These are phyloP conservation scores for Claviceps sp. DNA, from an alignment of 2,329 filamentous ascomycete genomes.

Conservation along the genomic window DNA sequence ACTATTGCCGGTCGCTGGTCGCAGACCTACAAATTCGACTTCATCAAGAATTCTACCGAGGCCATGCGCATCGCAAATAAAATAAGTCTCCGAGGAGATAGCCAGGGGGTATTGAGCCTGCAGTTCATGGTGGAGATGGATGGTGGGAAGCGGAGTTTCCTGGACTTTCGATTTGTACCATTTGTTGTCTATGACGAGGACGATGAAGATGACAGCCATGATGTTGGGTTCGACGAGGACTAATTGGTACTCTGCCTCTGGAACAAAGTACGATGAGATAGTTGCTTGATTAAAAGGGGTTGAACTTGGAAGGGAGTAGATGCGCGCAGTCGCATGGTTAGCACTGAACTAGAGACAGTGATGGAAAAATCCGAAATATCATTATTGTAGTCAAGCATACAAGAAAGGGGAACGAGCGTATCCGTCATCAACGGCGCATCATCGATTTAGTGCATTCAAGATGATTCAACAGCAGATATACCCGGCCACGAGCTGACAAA, in stretches of 20 bases:
- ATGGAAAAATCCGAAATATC: background rate
- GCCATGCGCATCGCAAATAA: constrained; percentile 93
- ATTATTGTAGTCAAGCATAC: no score
- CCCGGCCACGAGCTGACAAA: background rate
- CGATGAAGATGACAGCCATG: background rate
- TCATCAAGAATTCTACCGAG: constrained; percentile 72
- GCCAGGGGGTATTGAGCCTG: constrained; percentile 79
- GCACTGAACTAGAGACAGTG: background rate
- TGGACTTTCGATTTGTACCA: constrained; percentile 75
- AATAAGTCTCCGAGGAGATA: constrained; percentile 78
- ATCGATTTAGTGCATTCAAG: background rate
- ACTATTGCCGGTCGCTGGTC: constrained; percentile 44
- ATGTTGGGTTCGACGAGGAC: constrained; percentile 4
- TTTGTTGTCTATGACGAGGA: constrained; percentile 46
- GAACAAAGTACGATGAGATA: background rate
- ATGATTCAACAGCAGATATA: background rate
- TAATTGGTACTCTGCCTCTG: background rate
- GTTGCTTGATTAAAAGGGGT: no score
- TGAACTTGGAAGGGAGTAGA: background rate
- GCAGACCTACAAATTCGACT: constrained; percentile 74
- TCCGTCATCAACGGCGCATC: background rate
- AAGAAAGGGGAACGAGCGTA: background rate
- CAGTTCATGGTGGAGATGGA: constrained; percentile 95
- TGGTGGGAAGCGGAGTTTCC: constrained; percentile 53
- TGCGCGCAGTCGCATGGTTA: background rate